phyloP scores from a whole-genome alignment of 2,329 filamentous ascomycete species.

The Penicillium oxalicum region DNA sequence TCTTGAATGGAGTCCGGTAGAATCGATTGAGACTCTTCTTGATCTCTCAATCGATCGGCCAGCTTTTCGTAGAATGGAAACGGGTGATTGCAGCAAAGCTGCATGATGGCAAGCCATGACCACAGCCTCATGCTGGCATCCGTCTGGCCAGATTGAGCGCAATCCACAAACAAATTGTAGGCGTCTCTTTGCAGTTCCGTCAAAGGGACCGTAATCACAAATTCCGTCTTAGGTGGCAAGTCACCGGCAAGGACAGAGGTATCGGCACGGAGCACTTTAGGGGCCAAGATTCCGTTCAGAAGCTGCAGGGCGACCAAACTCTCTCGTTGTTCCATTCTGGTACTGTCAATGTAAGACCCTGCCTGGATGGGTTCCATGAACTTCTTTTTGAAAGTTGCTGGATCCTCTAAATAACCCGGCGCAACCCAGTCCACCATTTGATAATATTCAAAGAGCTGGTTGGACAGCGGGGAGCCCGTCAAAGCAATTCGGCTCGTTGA shows the following conservation, averaged over 20 bases:
- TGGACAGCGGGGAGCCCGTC: conserved; percentile 80
- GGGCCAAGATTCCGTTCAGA: conserved; percentile 64
- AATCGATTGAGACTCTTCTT: conserved; percentile 13
- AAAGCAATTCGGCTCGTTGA: conserved; percentile 72
- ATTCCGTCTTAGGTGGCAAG: conserved; percentile 72
- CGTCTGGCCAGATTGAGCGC: conserved; percentile 31
- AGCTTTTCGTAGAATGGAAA: conserved; percentile 48
- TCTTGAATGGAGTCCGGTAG: conserved; percentile 32
- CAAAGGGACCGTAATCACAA: conserved; percentile 68
- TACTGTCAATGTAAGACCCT: conserved; percentile 65
- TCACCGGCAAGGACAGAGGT: conserved; percentile 61
- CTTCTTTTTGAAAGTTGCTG: conserved; percentile 61
- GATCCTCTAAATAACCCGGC: conserved; percentile 66
- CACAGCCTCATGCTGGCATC: conserved; percentile 44
- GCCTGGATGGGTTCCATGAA: conserved; percentile 67
- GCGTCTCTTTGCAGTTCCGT: conserved; percentile 58
- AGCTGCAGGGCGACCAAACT: conserved; percentile 63
- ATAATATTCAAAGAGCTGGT: conserved; percentile 77
- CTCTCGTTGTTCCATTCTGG: conserved; percentile 47
- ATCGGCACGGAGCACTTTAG: conserved; percentile 72
- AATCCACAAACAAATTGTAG: conserved; percentile 53
- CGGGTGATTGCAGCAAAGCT: conserved; percentile 56
- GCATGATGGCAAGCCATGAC: conserved; percentile 50
- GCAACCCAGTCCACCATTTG: conserved; percentile 85
- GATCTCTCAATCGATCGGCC: conserved; percentile 29